Base-by-base conservation (phyloP, 2,329 filamentous ascomycete species). In the Cyphellophora europaea region DNA sequence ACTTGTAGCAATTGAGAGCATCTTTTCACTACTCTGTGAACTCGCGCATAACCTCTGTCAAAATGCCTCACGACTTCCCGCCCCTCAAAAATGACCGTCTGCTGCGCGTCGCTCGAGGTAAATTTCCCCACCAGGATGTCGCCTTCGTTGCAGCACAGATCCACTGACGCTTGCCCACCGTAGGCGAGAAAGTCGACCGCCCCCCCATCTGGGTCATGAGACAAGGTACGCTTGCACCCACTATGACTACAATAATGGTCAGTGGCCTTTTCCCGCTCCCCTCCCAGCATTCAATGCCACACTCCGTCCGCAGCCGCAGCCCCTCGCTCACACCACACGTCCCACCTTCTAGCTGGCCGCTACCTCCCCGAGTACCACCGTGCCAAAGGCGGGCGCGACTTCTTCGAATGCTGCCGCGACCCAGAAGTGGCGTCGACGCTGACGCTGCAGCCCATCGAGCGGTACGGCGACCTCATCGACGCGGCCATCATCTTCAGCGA, bases 181-280 rank as follows among this genome's bases (percentile, higher is more conserved):
- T 28, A 50, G 88, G 89, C 58, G 74, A 95, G 64, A 79, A 79
- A 58, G 84, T 96, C 48, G 87, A 95, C 63, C 79, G 91, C 46
- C 83, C 91, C 42, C 91, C 91, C 38, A 85, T 93, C 69, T 98
- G 91, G 91, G 87, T 98, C 58, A 98, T 98, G 91, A 83, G 91
- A 63, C 91, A 98, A 77, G 87, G 87, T 89, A 69, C 59, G 60
- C 40, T 12, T n/a, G n/a, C n/a, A n/a, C n/a, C n/a, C n/a, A n/a
- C n/a, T n/a, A n/a, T n/a, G n/a, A n/a, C n/a, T n/a, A n/a, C n/a
- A n/a, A 30, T 11, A 32, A 33, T 36, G 39, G 44, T 47, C 42
- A 45, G 37, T 50, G 48, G 27, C 36, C 42, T 27, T 28, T 25
- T 32, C 32, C 25, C 32, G 5, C 23, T 6, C n/a, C 35, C 32